phyloP scores from a whole-genome alignment of 805 yeast species.

The Ogataea wickerhamii region DNA sequence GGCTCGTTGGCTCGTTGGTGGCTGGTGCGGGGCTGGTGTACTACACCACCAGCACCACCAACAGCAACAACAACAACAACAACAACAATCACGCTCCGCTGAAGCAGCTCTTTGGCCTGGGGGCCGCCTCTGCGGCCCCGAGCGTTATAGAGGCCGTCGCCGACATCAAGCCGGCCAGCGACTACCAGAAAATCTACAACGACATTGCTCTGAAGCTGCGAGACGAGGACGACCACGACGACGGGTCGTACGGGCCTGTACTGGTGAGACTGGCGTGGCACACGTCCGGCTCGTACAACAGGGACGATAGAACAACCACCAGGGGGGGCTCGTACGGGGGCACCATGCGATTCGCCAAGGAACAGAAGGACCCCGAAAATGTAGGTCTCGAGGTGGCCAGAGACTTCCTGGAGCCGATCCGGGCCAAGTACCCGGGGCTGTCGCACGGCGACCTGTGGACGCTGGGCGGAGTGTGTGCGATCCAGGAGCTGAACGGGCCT shows the following conservation, averaged over 20 bases:
- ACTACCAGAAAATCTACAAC: constrained; percentile 65
- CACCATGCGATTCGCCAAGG: constrained; percentile 50
- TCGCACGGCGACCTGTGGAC: constrained; percentile 71
- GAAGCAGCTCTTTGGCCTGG: constrained; percentile 28
- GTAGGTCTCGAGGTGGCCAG: constrained; percentile 53
- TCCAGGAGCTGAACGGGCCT: constrained; percentile 67
- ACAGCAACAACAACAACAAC: constrained; percentile 13
- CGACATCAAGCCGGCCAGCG: constrained; percentile 38
- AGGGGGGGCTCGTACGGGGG: constrained; percentile 50
- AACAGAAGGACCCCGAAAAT: constrained; percentile 48
- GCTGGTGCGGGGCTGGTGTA: constrained; percentile 28
- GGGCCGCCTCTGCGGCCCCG: constrained; percentile 33
- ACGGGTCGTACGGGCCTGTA: constrained; percentile 54
- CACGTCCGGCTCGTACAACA: constrained; percentile 45
- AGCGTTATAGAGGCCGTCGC: constrained; percentile 33
- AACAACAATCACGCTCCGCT: constrained; percentile 17
- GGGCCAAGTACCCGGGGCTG: constrained; percentile 54
- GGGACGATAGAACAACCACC: constrained; percentile 37
- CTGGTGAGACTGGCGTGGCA: constrained; percentile 50
- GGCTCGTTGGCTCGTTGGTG: constrained; percentile 4
- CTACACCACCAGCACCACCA: constrained; percentile 16
- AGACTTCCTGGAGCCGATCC: constrained; percentile 52
- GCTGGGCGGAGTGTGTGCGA: constrained; percentile 61
- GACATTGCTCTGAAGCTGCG: constrained; percentile 63
- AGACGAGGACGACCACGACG: constrained; percentile 56